Conservation (phyloP, 2,329 filamentous ascomycete species). For the Aspergillus jensenii region DNA sequence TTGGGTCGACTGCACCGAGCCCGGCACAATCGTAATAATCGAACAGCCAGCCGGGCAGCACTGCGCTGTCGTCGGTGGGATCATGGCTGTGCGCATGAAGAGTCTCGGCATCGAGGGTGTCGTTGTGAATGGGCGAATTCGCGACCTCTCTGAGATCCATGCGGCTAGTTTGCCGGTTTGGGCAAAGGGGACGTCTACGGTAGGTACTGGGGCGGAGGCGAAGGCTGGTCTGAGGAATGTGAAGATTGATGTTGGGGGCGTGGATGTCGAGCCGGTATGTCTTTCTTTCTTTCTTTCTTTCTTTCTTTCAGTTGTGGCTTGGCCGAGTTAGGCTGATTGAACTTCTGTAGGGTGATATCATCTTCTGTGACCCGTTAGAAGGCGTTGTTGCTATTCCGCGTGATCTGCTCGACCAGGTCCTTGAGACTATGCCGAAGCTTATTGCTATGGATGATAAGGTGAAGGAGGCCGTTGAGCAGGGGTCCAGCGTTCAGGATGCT, state of each 20-base stretch:
- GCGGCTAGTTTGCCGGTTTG: conserved; percentile 56
- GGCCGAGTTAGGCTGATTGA: background rate
- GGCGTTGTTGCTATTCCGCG: conserved; percentile 68
- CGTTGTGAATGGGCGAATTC: conserved; percentile 66
- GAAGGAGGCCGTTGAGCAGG: conserved; percentile 63
- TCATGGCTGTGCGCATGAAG: conserved; percentile 71
- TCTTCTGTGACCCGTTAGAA: conserved; percentile 69
- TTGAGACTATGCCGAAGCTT: conserved; percentile 59
- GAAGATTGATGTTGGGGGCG: conserved; percentile 39
- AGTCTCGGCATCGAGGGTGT: conserved; percentile 59
- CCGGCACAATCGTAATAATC: conserved; percentile 64
- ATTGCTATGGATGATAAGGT: conserved; percentile 58
- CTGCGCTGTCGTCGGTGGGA: conserved; percentile 73
- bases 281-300: background rate
- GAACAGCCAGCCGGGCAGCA: conserved; percentile 64
- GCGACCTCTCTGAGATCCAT: conserved; percentile 64
- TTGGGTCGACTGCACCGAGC: conserved; percentile 65
- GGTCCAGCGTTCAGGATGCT: conserved; percentile 64
- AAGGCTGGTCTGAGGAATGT: conserved; percentile 43
- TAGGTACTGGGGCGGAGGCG: conserved; percentile 47
- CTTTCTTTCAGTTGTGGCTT: background rate
- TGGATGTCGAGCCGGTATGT: conserved; percentile 43
- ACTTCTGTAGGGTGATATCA: conserved; percentile 58
- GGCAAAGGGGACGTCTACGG: conserved; percentile 44
- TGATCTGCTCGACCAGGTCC: conserved; percentile 58